phyloP scores from a whole-genome alignment of 495 filamentous ascomycete genomes.

The Recurvomyces mirabilis region DNA sequence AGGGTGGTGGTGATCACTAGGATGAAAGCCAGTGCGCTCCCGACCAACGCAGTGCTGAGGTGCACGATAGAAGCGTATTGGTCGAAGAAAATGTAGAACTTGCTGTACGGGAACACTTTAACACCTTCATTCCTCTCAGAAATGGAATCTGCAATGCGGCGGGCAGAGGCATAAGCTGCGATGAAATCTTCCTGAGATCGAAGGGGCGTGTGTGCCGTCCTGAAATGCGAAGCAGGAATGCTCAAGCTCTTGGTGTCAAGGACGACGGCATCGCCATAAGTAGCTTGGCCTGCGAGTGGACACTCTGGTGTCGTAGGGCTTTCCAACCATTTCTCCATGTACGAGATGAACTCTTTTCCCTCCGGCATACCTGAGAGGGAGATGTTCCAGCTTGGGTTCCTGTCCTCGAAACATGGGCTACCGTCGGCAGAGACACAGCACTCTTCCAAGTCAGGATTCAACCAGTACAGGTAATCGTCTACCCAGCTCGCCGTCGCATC shows the following conservation, averaged over 20 bases:
- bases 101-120: constrained; percentile 84
- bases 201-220: constrained; percentile 76
- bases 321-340: constrained; percentile 68
- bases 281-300: constrained; percentile 74
- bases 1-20: constrained; percentile 64
- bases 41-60: constrained; percentile 66
- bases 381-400: constrained; percentile 74
- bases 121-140: constrained; percentile 50
- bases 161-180: constrained; percentile 72
- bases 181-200: constrained; percentile 90
- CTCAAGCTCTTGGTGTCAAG: constrained; percentile 53
- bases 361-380: constrained; percentile 84
- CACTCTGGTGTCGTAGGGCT: constrained; percentile 73
- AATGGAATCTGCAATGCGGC: constrained; percentile 72
- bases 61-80: constrained; percentile 79
- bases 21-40: constrained; percentile 73
- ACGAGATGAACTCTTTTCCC: constrained; percentile 77
- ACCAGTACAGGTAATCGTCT: constrained; percentile 92
- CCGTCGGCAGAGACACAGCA: constrained; percentile 59
- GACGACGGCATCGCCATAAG: constrained; percentile 77
- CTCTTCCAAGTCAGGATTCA: constrained; percentile 69
- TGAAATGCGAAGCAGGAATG: constrained; percentile 78
- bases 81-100: constrained; percentile 98
- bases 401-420: constrained; percentile 64
- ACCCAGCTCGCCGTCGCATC: constrained; percentile 91